Conservation (phyloP, 495 filamentous ascomycete species). For the Aspergillus mulundensis region DNA sequence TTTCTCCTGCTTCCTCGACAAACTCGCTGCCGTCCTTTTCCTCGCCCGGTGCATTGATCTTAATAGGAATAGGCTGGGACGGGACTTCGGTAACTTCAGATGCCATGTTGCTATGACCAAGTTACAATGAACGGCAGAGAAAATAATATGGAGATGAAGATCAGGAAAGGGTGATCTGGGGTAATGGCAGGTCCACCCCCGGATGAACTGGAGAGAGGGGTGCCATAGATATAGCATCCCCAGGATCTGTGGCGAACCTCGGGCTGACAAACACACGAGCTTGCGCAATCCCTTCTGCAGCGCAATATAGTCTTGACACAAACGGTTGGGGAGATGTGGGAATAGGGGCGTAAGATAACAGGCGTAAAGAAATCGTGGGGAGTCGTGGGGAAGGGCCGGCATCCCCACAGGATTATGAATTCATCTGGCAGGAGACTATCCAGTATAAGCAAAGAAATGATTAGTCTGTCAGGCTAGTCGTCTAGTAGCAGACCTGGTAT, state of each 20-base stretch:
- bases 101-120: background rate
- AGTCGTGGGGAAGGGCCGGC: slow-evolving; percentile 2
- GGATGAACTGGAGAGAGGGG: background rate
- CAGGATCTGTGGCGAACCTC: background rate
- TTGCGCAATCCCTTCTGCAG: background rate
- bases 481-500: too few relatives aligned
- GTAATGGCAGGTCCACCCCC: slow-evolving; percentile 2
- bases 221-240: background rate
- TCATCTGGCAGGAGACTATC: background rate
- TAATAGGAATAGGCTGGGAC: background rate
- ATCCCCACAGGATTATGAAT: slow-evolving; percentile 1
- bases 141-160: background rate
- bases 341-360: background rate
- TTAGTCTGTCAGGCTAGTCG: too few relatives aligned
- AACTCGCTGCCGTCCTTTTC: slow-evolving; percentile 5
- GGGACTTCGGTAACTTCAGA: background rate
- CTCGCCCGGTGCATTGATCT: background rate
- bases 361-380: slow-evolving; percentile 1
- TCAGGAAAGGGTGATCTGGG: background rate
- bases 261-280: background rate
- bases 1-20: background rate
- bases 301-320: background rate
- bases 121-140: background rate
- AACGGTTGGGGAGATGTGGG: background rate
- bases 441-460: too few relatives aligned